Evolutionary conservation across 1,139 yeast genomes (phyloP), one percentile per base, ranked within the genome.

Genomic region (Pichia sp.): DNA sequence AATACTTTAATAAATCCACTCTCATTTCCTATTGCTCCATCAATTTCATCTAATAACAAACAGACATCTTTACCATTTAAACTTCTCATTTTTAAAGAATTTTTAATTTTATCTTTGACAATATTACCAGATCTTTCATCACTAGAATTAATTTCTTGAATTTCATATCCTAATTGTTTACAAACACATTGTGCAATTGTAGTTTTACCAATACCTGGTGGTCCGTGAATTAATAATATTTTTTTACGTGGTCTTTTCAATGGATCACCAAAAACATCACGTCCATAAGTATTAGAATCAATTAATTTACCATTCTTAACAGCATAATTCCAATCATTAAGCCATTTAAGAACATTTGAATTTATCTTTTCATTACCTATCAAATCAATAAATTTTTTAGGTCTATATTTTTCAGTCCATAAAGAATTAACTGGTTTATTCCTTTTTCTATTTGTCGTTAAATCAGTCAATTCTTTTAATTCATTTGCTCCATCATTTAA

Each of bases 121-220:
- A 66, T 62, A 2, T 31, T 34, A 0, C 83, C 87, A 0, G 82
- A 71, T 49, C 89, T 68, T 54, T 82, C 90, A 61, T 92, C 96
- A 55, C 95, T 82, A 1, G 98, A 97, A 64, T 92, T 92, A 52
- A 90, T 73, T 59, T 92, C 98, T 55, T 85, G 74, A 0, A 86
- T 76, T 40, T 80, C 78, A 60, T 84, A 92, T 0, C 96, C 95
- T 39, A 86, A 76, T 53, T 87, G 96, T 41, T 73, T 74, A 4
- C 96, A 95, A 33, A 89, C 74, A 2, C 87, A 75, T 61, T 90
- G 96, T 0, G 94, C 89, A 3, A 89, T 82, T 0, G 95, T 79
- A 0, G 98, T 92, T 61, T 92, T 92, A 6, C 98, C 98, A n/a
- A 86, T 74, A 1, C 98, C 98, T 1, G 96, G 90, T 0, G 97